phyloP scores from a whole-genome alignment of 140 eudicot genomes.

The Cichorium intybus region DNA sequence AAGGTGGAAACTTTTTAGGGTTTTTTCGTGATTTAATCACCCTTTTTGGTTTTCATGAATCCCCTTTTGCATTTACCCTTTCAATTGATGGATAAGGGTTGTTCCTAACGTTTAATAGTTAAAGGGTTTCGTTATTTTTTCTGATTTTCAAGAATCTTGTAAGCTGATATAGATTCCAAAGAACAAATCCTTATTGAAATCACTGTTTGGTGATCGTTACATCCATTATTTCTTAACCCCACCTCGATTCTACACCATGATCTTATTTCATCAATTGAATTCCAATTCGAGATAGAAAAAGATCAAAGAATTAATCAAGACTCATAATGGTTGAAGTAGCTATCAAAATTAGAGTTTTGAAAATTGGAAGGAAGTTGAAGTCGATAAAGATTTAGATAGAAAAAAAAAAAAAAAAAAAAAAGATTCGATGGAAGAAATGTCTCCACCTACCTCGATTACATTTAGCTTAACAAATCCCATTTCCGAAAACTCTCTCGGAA shows the following conservation, averaged over 20 bases:
- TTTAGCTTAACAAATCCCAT: conserved; percentile 44
- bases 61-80: conserved; percentile 11
- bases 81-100: conserved; percentile 13
- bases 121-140: background rate
- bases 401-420: background rate
- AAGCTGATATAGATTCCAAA: background rate
- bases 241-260: background rate
- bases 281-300: conserved; percentile 4
- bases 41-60: conserved; percentile 17
- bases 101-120: background rate
- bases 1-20: conserved; percentile 17
- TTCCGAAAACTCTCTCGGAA: conserved; percentile 37
- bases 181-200: background rate
- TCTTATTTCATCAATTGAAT: background rate
- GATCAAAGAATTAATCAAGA: background rate
- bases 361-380: background rate
- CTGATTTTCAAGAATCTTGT: conserved; percentile 11
- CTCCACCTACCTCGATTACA: conserved; percentile 49
- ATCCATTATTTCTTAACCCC: background rate
- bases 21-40: conserved; percentile 3
- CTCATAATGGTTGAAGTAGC: background rate
- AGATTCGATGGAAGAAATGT: conserved; percentile 53
- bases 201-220: background rate
- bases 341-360: conserved; percentile 4
- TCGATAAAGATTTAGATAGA: background rate